Evolutionary conservation across 768 basidiomycete species (phyloP).

Genomic region (Suillus paluster): DNA sequence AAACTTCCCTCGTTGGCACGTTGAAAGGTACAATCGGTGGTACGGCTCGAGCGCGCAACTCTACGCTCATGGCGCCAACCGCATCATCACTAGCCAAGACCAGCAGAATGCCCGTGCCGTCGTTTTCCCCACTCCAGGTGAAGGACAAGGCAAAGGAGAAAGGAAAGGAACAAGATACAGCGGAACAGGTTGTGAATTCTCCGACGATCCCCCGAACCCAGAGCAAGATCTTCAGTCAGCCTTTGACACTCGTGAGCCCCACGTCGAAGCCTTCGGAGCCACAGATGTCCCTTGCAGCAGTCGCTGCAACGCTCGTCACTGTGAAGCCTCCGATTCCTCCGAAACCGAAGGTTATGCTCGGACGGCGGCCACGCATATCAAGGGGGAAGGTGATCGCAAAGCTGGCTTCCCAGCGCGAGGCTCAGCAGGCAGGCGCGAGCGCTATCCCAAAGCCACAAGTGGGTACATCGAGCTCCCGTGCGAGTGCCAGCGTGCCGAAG

Average conservation of each 20-base stretch:
- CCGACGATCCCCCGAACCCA: conserved; percentile 30
- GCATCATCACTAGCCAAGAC: conserved; percentile 76
- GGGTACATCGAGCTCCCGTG: conserved; percentile 18
- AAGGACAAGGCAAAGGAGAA: conserved; percentile 14
- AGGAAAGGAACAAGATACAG: conserved; percentile 17
- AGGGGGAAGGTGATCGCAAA: conserved; percentile 80
- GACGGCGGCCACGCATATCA: conserved; percentile 78
- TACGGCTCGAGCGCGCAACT: conserved; percentile 32
- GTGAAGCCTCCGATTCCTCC: conserved; percentile 23
- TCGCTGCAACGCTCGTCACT: conserved; percentile 29
- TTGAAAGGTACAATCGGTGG: conserved; percentile 11
- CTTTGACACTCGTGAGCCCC: conserved; percentile 31
- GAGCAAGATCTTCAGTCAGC: conserved; percentile 57
- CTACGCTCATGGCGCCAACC: conserved; percentile 70
- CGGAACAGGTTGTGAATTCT: conserved; percentile 42
- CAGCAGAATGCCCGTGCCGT: conserved; percentile 29
- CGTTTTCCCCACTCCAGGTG: conserved; percentile 19
- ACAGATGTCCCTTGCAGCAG: conserved; percentile 33
- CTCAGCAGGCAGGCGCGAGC: conserved; percentile 30
- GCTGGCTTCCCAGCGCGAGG: conserved; percentile 71
- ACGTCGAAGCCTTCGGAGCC: conserved; percentile 31
- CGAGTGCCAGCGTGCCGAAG: conserved; percentile 28
- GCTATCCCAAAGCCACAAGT: conserved; percentile 12
- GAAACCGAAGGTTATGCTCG: conserved; percentile 38
- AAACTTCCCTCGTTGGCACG: conserved; percentile 20